A percentile compares a stretch with the other conserved stretches of the same genome.
These are phyloP conservation scores for Boletus rufocinnamomeus DNA, from an alignment of 768 basidiomycete species.

Conservation along the genomic window DNA sequence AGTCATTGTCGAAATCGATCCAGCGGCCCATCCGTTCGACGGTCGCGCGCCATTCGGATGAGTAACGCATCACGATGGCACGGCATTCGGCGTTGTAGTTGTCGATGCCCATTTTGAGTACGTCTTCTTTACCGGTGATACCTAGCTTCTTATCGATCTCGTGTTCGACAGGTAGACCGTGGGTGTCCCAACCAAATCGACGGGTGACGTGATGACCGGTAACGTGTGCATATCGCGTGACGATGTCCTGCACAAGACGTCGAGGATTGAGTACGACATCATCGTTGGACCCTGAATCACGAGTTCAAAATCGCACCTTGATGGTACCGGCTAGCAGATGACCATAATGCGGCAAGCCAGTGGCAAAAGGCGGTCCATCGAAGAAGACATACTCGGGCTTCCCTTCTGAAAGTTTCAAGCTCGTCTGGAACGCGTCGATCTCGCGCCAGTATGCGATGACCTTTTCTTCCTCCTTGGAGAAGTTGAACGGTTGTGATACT, in stretches of 20 bases:
- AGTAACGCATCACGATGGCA: conserved; percentile 95
- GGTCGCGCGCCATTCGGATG: conserved; percentile 89
- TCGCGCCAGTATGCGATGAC: conserved; percentile 91
- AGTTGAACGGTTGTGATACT: conserved; percentile 81
- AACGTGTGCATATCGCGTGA: conserved; percentile 93
- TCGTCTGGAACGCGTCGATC: conserved; percentile 97
- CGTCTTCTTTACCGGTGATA: conserved; percentile 92
- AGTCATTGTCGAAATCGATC: conserved; percentile 99
- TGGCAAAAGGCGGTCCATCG: conserved; percentile 97
- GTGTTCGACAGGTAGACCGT: conserved; percentile 98
- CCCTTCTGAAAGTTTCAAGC: conserved; percentile 88
- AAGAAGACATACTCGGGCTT: conserved; percentile 92
- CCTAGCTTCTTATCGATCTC: conserved; percentile 97
- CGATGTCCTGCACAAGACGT: conserved; percentile 74
- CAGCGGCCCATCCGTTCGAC: conserved; percentile 99
- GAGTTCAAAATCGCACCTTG: conserved; percentile 58
- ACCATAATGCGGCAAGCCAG: conserved; percentile 95
- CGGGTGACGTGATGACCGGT: conserved; percentile 91
- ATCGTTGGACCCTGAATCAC: not conserved
- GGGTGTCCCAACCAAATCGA: conserved; percentile 98
- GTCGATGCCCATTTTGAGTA: conserved; percentile 93
- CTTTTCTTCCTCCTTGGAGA: conserved; percentile 87
- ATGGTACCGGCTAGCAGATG: conserved; percentile 91
- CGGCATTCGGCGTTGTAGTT: conserved; percentile 98
- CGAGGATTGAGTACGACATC: not conserved